Percentiles rank a stretch among this genome's conserved stretches.
phyloP scores from a whole-genome alignment of 352 stramenopile genomes.

The Thraustochytrium striatum region DNA sequence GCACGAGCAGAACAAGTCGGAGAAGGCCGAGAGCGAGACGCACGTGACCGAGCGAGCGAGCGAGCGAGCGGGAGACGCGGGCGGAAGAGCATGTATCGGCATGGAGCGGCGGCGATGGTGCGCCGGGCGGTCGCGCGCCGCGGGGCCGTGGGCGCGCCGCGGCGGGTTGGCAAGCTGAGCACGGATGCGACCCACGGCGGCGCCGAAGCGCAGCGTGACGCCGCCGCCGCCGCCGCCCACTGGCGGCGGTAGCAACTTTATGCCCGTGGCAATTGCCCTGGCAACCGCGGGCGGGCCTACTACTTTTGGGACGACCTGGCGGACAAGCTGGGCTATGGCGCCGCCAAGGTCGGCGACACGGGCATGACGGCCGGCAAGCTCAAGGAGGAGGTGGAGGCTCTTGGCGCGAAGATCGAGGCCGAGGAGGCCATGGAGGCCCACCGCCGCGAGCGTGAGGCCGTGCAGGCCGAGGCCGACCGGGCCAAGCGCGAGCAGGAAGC shows the following conservation, averaged over 20 bases:
- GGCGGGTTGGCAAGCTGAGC: not conserved
- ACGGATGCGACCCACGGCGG: not conserved
- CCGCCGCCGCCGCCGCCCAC: too few relatives aligned
- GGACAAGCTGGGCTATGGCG: not conserved
- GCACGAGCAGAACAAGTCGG: not conserved
- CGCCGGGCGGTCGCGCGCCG: not conserved
- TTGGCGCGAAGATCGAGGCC: conserved; percentile 14
- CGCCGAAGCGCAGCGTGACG: too few relatives aligned
- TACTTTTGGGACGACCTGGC: conserved; percentile 9
- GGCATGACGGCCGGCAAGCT: not conserved
- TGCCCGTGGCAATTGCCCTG: not conserved
- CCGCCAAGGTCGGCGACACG: not conserved
- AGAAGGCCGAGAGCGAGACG: not conserved
- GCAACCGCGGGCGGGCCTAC: not conserved
- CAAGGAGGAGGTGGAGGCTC: conserved; percentile 35
- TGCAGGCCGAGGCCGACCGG: not conserved
- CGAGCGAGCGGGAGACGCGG: not conserved
- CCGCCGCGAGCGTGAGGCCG: not conserved
- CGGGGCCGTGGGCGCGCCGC: not conserved
- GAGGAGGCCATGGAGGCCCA: not conserved
- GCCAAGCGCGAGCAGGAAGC: not conserved
- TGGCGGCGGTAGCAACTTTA: not conserved
- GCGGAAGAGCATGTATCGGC: not conserved
- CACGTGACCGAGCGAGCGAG: too few relatives aligned
- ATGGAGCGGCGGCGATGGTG: not conserved